phyloP scores from a whole-genome alignment of 2,329 filamentous ascomycete species.

The Beauveria australis region DNA sequence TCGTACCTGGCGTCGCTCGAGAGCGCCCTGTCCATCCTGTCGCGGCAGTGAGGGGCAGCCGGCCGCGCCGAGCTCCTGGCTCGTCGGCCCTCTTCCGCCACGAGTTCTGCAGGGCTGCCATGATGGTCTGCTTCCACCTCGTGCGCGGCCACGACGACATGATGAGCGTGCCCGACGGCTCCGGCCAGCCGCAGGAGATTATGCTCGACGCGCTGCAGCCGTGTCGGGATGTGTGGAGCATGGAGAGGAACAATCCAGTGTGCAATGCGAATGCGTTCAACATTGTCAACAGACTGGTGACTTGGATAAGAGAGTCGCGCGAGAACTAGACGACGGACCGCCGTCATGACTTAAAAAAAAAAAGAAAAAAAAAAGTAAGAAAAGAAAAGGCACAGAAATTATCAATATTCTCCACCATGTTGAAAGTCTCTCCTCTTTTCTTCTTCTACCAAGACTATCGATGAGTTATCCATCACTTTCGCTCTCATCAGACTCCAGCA shows the following conservation, averaged over 20 bases:
- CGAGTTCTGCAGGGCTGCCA: slow-evolving; percentile 13
- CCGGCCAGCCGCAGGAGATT: slow-evolving; percentile 8
- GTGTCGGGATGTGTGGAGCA: slow-evolving; percentile 13
- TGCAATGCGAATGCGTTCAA: slow-evolving; percentile 12
- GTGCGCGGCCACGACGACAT: slow-evolving; percentile 8
- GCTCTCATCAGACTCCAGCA: not conserved
- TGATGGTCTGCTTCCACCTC: slow-evolving; percentile 12
- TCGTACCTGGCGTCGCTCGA: slow-evolving; percentile 12
- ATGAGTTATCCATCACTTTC: too few species aligned
- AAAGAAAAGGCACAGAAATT: not conserved
- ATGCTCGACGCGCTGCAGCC: slow-evolving; percentile 13
- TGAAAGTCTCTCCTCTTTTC: not conserved
- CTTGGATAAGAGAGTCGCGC: not conserved
- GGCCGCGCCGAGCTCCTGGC: slow-evolving; percentile 2
- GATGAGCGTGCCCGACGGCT: not conserved
- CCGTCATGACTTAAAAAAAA: too few species aligned
- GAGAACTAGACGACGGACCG: not conserved
- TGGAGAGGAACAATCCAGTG: slow-evolving; percentile 8
- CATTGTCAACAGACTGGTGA: slow-evolving; percentile 10
- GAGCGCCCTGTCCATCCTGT: slow-evolving; percentile 9
- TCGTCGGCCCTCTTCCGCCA: slow-evolving; percentile 10
- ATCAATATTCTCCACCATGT: not conserved
- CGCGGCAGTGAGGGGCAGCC: slow-evolving; percentile 6
- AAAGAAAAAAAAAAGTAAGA: too few species aligned
- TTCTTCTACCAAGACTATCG: not conserved